Evolutionary conservation across 768 basidiomycete genomes (phyloP).

Genomic region (Rhizopogon roseolus): DNA sequence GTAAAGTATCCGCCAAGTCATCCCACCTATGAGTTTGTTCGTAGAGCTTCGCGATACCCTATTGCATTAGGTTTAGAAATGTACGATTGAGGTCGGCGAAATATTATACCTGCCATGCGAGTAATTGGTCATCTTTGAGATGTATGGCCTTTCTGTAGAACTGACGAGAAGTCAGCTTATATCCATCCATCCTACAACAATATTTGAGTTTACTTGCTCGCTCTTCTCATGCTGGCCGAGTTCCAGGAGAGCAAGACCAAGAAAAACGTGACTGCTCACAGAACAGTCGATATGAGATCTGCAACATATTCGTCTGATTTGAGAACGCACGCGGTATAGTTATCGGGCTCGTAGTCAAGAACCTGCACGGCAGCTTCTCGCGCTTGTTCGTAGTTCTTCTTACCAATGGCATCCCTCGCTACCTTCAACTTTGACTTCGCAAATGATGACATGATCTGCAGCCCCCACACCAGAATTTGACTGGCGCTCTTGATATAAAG

Average conservation of each 20-base stretch:
- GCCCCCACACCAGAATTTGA: too few relatives aligned
- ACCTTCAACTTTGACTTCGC: slow-evolving; percentile 74
- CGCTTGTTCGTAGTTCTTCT: slow-evolving; percentile 70
- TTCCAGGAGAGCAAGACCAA: slow-evolving; percentile 76
- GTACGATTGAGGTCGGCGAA: slow-evolving; percentile 7
- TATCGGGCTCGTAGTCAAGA: slow-evolving; percentile 71
- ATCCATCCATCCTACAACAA: not conserved
- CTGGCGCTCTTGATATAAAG: too few relatives aligned
- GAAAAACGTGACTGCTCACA: slow-evolving; percentile 69
- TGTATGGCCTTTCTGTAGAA: slow-evolving; percentile 75
- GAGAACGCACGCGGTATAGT: slow-evolving; percentile 78
- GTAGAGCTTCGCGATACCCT: slow-evolving; percentile 75
- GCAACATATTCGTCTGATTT: not conserved
- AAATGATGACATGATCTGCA: slow-evolving; percentile 31
- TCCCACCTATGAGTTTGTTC: slow-evolving; percentile 61
- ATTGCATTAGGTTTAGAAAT: slow-evolving; percentile 8
- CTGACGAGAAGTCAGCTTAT: slow-evolving; percentile 35
- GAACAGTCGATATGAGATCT: slow-evolving; percentile 2
- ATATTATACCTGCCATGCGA: slow-evolving; percentile 78
- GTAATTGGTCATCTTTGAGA: slow-evolving; percentile 58
- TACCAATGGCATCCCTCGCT: slow-evolving; percentile 68
- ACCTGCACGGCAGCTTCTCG: slow-evolving; percentile 62
- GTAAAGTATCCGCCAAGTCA: slow-evolving; percentile 47
- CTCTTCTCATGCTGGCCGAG: slow-evolving; percentile 65
- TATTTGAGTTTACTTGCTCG: slow-evolving; percentile 70